These are phyloP conservation scores for Quercus dentata DNA, from an alignment of 306 rosid species.

Conservation along the genomic window DNA sequence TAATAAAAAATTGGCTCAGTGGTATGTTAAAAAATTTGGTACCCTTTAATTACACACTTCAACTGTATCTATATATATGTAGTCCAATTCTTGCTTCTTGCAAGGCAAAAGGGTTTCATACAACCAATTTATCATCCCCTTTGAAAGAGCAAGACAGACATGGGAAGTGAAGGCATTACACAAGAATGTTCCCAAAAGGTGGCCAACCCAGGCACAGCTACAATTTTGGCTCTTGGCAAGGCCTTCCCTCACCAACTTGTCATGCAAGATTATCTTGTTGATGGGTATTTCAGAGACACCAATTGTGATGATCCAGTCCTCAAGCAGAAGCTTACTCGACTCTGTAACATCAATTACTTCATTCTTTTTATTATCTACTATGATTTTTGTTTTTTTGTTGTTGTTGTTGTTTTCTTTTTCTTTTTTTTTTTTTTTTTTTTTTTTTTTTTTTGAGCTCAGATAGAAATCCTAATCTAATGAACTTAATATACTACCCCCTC, in stretches of 20 bases:
- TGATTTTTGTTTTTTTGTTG: not conserved
- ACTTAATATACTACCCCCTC: too few species aligned
- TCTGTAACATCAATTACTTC: conserved; percentile 43
- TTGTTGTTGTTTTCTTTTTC: too few species aligned
- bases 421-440: too few species aligned
- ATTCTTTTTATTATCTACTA: not conserved
- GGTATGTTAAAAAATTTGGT: not conserved
- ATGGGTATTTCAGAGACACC: conserved; percentile 82
- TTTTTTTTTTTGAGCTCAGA: too few species aligned
- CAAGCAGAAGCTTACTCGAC: conserved; percentile 76
- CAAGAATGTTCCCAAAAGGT: conserved; percentile 32
- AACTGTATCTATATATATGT: conserved; percentile 36
- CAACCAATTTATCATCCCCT: not conserved
- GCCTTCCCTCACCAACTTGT: conserved; percentile 96
- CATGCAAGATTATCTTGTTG: conserved; percentile 88
- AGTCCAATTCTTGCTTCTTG: not conserved
- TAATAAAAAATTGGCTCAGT: not conserved
- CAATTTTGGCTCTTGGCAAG: conserved; percentile 84
- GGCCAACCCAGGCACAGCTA: conserved; percentile 59
- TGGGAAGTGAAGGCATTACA: conserved; percentile 44
- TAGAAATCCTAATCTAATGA: too few species aligned
- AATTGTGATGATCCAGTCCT: conserved; percentile 83
- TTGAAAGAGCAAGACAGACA: conserved; percentile 20
- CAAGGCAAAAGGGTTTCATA: not conserved
- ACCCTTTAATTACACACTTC: not conserved